phyloP scores from a whole-genome alignment of 306 rosid genomes.

The Quercus cerris region DNA sequence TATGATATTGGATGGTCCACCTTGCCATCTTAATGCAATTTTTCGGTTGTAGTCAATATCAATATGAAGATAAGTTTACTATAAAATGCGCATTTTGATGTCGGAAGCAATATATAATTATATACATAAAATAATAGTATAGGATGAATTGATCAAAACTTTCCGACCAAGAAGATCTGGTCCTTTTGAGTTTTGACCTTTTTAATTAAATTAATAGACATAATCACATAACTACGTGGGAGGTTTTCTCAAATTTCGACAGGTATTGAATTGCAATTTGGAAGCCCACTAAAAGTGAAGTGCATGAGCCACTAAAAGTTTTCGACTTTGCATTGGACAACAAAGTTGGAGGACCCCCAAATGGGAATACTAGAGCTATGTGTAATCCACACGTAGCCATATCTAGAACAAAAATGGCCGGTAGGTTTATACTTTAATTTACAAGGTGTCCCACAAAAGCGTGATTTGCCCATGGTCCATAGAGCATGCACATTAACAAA shows the following conservation, averaged over 20 bases:
- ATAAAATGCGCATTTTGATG: slow-evolving; percentile 4
- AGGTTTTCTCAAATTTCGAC: not conserved
- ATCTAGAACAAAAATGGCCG: too few relatives aligned
- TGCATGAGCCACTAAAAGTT: slow-evolving; percentile 9
- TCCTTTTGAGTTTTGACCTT: not conserved
- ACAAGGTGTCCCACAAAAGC: too few relatives aligned
- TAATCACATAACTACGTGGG: not conserved
- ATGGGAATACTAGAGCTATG: not conserved
- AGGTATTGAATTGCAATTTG: not conserved
- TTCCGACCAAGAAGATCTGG: not conserved
- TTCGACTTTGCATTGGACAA: not conserved
- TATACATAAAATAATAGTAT: not conserved
- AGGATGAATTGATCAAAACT: not conserved
- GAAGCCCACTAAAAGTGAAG: not conserved
- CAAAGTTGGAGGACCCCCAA: not conserved
- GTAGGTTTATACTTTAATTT: too few relatives aligned
- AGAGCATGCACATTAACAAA: too few relatives aligned
- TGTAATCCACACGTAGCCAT: not conserved
- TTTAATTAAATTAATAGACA: not conserved
- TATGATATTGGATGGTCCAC: not conserved
- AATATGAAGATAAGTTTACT: not conserved
- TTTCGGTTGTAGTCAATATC: not conserved
- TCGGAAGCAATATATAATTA: not conserved
- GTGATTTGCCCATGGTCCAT: too few relatives aligned
- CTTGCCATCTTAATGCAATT: not conserved